These are phyloP conservation scores for Solanum hybrid DNA, from an alignment of 305 asterid genomes.

Conservation along the genomic window DNA sequence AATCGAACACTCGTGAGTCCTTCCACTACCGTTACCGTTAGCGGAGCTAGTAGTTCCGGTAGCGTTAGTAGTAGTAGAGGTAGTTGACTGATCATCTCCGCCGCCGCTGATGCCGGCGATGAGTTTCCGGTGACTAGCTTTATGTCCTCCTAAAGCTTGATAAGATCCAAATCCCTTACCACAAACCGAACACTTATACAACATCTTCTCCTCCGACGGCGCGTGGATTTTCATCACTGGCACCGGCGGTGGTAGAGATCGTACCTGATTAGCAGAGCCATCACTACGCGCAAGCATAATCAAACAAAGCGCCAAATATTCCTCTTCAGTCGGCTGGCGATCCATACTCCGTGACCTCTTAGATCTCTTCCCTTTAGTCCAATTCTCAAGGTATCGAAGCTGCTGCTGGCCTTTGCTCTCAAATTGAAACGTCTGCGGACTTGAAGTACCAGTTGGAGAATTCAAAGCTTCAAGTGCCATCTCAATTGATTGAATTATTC, in stretches of 20 bases:
- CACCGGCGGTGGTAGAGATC: not conserved
- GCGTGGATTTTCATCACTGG: not conserved
- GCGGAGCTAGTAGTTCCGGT: constrained; percentile 6
- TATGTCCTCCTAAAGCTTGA: constrained; percentile 59
- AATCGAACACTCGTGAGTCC: constrained; percentile 50
- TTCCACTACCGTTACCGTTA: constrained; percentile 11
- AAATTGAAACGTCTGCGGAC: constrained; percentile 22
- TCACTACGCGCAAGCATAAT: constrained; percentile 37
- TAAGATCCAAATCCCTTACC: constrained; percentile 35
- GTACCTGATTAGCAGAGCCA: not conserved
- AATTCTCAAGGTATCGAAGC: constrained; percentile 15
- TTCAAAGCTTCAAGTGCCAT: constrained; percentile 64
- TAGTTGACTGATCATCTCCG: constrained; percentile 25
- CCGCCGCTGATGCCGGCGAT: not conserved
- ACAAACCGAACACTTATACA: constrained; percentile 35
- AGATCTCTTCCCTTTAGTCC: constrained; percentile 36
- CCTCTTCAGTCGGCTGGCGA: constrained; percentile 29
- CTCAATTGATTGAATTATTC: not conserved
- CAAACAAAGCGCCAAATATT: constrained; percentile 33
- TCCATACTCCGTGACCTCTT: constrained; percentile 29
- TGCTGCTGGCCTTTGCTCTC: constrained; percentile 6
- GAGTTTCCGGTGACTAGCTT: constrained; percentile 43
- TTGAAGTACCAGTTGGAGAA: constrained; percentile 29
- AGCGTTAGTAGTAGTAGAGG: constrained; percentile 22
- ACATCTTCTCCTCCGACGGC: not conserved